These are phyloP conservation scores for Amphichorda felina DNA, from an alignment of 2,329 filamentous ascomycete species.

Conservation along the genomic window DNA sequence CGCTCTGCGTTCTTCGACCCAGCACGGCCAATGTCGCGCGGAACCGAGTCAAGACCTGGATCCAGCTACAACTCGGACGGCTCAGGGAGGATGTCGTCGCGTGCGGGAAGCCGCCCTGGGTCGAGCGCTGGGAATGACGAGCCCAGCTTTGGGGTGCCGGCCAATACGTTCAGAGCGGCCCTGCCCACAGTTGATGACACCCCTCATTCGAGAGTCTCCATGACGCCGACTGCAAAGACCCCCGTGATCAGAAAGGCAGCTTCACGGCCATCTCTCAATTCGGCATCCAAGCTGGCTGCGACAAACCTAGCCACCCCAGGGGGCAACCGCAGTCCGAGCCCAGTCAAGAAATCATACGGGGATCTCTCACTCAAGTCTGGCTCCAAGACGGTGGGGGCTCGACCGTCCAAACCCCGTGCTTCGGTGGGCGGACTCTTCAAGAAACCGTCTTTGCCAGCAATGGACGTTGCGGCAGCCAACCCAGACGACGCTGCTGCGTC, in stretches of 20 bases:
- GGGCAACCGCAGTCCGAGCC: conserved; percentile 22
- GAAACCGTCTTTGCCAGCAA: conserved; percentile 37
- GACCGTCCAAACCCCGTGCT: conserved; percentile 35
- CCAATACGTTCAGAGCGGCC: conserved; percentile 29
- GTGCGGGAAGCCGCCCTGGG: conserved; percentile 39
- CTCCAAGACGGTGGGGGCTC: conserved; percentile 33
- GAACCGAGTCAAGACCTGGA: conserved; percentile 34
- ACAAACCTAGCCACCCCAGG: conserved; percentile 10
- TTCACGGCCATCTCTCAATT: conserved; percentile 9
- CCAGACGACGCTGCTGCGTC: conserved; percentile 9
- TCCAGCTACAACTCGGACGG: conserved; percentile 52
- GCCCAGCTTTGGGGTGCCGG: conserved; percentile 29
- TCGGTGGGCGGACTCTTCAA: conserved; percentile 41
- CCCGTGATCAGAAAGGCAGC: conserved; percentile 12
- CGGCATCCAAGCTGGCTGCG: conserved; percentile 12
- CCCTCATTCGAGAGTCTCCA: conserved; percentile 20
- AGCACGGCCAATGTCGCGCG: conserved; percentile 41
- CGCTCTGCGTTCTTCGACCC: conserved; percentile 58
- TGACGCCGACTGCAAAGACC: conserved; percentile 8
- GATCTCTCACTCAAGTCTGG: conserved; percentile 23
- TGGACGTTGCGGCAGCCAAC: conserved; percentile 14
- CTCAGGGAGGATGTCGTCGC: conserved; percentile 38
- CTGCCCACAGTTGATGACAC: conserved; percentile 31
- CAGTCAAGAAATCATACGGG: conserved; percentile 18
- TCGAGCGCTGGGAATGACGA: conserved; percentile 40